These are phyloP conservation scores for Cyberlindnera sargentensis DNA, from an alignment of 805 yeast genomes.

Conservation along the genomic window DNA sequence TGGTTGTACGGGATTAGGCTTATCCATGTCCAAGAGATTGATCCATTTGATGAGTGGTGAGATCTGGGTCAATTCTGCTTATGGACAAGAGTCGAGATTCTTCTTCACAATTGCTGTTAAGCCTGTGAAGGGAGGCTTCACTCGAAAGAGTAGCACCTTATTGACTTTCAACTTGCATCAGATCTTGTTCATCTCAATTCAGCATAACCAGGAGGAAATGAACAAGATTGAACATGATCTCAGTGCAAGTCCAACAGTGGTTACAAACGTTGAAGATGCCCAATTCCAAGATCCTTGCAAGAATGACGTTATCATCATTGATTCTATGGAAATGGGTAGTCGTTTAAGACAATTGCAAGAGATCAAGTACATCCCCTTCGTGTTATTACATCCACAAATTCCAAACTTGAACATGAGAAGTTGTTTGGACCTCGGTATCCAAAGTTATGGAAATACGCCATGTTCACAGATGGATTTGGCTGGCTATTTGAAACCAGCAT, in stretches of 20 bases:
- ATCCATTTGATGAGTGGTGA: slow-evolving; percentile 92
- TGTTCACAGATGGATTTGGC: slow-evolving; percentile 78
- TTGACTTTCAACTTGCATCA: slow-evolving; percentile 67
- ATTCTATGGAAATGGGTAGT: slow-evolving; percentile 69
- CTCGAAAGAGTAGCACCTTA: slow-evolving; percentile 58
- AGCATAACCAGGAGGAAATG: slow-evolving; percentile 44
- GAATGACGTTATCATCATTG: slow-evolving; percentile 81
- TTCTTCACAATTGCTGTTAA: slow-evolving; percentile 76
- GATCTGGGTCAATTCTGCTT: slow-evolving; percentile 81
- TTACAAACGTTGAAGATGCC: slow-evolving; percentile 36
- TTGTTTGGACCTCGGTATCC: slow-evolving; percentile 79
- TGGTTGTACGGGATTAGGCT: slow-evolving; percentile 89
- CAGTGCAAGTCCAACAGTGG: slow-evolving; percentile 49
- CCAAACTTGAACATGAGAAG: slow-evolving; percentile 75
- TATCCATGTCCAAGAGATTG: slow-evolving; percentile 79
- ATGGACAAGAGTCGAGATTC: slow-evolving; percentile 80
- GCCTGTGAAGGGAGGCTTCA: slow-evolving; percentile 55
- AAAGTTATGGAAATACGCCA: slow-evolving; percentile 85
- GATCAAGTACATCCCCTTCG: slow-evolving; percentile 80
- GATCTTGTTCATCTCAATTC: slow-evolving; percentile 63
- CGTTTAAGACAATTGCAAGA: slow-evolving; percentile 62
- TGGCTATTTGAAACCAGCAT: slow-evolving; percentile 75
- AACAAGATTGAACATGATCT: slow-evolving; percentile 44
- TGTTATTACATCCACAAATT: slow-evolving; percentile 65
- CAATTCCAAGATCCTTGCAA: slow-evolving; percentile 47